phyloP scores from a whole-genome alignment of 1,139 yeast species.

The Kurtzmaniella quercitrusa region DNA sequence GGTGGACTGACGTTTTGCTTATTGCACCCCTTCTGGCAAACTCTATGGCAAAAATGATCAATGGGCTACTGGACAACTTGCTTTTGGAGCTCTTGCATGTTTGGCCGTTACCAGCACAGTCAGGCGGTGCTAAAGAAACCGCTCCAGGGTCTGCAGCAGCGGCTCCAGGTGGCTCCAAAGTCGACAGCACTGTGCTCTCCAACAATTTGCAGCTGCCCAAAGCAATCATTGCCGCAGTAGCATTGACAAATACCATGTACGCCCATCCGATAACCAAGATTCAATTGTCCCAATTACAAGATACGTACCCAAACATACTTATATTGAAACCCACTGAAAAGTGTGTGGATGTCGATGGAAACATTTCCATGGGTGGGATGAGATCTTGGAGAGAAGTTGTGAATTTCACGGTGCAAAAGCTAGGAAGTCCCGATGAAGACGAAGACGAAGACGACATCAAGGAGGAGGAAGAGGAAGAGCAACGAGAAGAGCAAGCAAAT shows the following conservation, averaged over 20 bases:
- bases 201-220: constrained; percentile 19
- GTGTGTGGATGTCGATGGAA: constrained; percentile 27
- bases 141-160: background rate
- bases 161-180: constrained; percentile 5
- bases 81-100: constrained; percentile 22
- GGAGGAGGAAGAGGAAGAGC: constrained; percentile 12
- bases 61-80: constrained; percentile 25
- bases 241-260: constrained; percentile 26
- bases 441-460: constrained; percentile 20
- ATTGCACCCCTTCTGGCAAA: constrained; percentile 28
- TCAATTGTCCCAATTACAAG: constrained; percentile 20
- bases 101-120: constrained; percentile 16
- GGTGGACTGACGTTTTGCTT: constrained; percentile 32
- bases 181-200: constrained; percentile 16
- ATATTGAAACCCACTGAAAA: constrained; percentile 28
- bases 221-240: constrained; percentile 25
- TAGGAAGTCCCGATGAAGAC: constrained; percentile 20
- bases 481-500: constrained; percentile 11
- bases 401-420: constrained; percentile 21
- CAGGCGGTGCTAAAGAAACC: background rate
- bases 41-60: constrained; percentile 25
- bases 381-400: constrained; percentile 29
- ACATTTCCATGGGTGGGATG: constrained; percentile 32
- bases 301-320: constrained; percentile 24
- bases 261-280: constrained; percentile 26